phyloP scores from a whole-genome alignment of 768 basidiomycete species.

The Pilatotrama ljubarskyi region DNA sequence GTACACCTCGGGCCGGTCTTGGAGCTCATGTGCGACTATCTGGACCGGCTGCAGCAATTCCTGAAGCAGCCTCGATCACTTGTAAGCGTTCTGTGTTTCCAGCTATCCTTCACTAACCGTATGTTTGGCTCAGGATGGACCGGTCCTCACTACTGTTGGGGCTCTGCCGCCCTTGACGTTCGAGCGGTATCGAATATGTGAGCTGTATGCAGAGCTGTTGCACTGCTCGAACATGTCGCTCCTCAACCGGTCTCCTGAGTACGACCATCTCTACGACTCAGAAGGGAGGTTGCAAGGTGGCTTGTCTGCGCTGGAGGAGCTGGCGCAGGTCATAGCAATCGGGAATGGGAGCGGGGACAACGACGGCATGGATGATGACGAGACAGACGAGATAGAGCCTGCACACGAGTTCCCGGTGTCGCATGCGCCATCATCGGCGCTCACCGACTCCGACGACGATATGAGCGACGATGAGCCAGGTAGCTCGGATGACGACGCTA shows the following conservation, averaged over 20 bases:
- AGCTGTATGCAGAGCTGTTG: conserved; percentile 93
- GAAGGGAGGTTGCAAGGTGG: conserved; percentile 90
- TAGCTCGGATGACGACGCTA: conserved; percentile 75
- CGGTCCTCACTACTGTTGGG: conserved; percentile 74
- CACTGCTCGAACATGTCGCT: conserved; percentile 99
- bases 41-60: conserved; percentile 70
- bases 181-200: conserved; percentile 94
- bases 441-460: conserved; percentile 71
- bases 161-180: conserved; percentile 80
- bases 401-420: conserved; percentile 70
- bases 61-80: conserved; percentile 73
- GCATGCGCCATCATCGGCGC: conserved; percentile 48
- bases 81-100: conserved; percentile 44
- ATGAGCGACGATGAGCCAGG: conserved; percentile 72
- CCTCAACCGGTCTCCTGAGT: conserved; percentile 76
- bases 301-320: conserved; percentile 75
- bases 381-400: conserved; percentile 63
- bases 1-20: conserved; percentile 88
- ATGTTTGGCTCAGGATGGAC: conserved; percentile 51
- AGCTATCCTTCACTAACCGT: conserved; percentile 10
- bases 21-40: conserved; percentile 64
- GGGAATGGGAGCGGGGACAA: conserved; percentile 57
- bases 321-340: conserved; percentile 80
- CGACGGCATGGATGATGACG: conserved; percentile 58
- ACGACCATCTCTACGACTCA: conserved; percentile 70